phyloP scores from a whole-genome alignment of 257 asterid genomes.

The Penstemon newberryi region DNA sequence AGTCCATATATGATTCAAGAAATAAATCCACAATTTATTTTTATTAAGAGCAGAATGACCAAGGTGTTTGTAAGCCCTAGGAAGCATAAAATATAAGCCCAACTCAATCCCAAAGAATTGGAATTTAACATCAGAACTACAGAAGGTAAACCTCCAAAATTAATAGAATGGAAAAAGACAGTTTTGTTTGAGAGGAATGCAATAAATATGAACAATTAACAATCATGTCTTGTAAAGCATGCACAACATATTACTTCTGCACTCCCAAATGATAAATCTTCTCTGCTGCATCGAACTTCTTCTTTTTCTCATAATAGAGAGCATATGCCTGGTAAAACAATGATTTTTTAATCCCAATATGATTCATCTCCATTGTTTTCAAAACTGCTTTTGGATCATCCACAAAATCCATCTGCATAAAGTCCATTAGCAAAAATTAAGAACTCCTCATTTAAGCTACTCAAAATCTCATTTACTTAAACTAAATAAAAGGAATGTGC shows the following conservation, averaged over 20 bases:
- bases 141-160: constrained; percentile 6
- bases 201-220: background rate
- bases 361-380: constrained; percentile 68
- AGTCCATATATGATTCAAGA: constrained; percentile 9
- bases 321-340: constrained; percentile 89
- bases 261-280: constrained; percentile 78
- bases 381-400: constrained; percentile 75
- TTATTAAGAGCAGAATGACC: constrained; percentile 1
- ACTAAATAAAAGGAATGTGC: no score
- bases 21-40: background rate
- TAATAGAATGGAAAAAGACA: background rate
- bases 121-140: constrained; percentile 7
- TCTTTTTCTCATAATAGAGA: constrained; percentile 83
- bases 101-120: constrained; percentile 5
- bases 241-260: constrained; percentile 61
- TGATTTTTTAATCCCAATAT: constrained; percentile 70
- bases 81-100: background rate
- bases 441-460: constrained; percentile 12
- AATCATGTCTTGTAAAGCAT: background rate
- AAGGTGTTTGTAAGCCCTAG: background rate
- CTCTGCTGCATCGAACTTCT: constrained; percentile 82
- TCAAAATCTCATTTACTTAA: constrained; percentile 13
- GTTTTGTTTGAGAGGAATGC: background rate
- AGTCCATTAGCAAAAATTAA: background rate
- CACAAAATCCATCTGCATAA: constrained; percentile 80